Evolutionary conservation across 2,329 filamentous ascomycete genomes (phyloP), one percentile per base, ranked within the genome.

Genomic region (Cladophialophora chaetospira): DNA sequence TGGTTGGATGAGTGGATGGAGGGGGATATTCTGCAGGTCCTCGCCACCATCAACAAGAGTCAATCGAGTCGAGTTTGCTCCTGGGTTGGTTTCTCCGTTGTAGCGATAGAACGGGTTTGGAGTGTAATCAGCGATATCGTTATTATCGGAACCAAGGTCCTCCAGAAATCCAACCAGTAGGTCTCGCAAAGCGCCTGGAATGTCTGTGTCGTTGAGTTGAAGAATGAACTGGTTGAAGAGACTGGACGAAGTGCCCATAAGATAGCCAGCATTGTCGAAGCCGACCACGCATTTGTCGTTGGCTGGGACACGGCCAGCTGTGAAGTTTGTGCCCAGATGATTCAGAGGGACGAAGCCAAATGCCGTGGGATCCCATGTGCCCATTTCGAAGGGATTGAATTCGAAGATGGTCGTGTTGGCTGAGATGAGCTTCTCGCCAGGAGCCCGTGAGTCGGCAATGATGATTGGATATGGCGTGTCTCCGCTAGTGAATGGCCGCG

Each of bases 241-340:
- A 0, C 88, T 88, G 1, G 87, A 90, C 19, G 87, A 91, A 0
- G 91, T 96, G 48, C 91, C 91, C 84, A 96, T 91, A 23, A 96
- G 77, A 68, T 83, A 96, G 5, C 89, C 89, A 21, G 82, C 82
- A 65, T 91, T 91, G 72, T 96, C 92, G 62, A 91, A 91, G 1
- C 92, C 92, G 5, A 81, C 78, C 13, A 95, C 80, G 68, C 92
- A 96, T 25, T 74, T 70, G 40, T 82, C 80, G 53, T 78, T 70
- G 9, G 75, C 69, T 0, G 81, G 74, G 17, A 94, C 71, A 5
- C 70, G 67, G 17, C 89, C 89, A 4, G 74, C 77, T 35, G 77
- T 80, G 70, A 93, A 91, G 63, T 85, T 85, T 1, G 88, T 89
- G 2, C 89, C 89, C 2, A 92, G 71, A 62, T 87, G 92, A 59